phyloP scores from a whole-genome alignment of 352 stramenopile genomes.

The Phytophthora crassamura region DNA sequence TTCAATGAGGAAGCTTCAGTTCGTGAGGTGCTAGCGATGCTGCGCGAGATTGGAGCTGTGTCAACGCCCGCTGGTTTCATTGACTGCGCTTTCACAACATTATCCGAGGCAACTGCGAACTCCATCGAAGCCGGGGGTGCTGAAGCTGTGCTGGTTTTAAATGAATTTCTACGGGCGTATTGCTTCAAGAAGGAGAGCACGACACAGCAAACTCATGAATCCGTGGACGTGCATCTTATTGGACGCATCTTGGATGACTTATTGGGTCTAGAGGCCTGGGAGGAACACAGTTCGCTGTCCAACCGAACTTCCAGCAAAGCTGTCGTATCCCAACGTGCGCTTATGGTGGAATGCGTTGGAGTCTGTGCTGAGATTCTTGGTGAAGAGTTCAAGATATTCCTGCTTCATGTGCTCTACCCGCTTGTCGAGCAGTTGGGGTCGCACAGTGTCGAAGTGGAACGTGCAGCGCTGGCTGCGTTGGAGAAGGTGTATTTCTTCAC shows the following conservation, averaged over 20 bases:
- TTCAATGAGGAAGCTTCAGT: slow-evolving; percentile 82
- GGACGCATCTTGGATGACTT: slow-evolving; percentile 82
- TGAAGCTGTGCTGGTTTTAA: slow-evolving; percentile 70
- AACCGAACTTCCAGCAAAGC: slow-evolving; percentile 16
- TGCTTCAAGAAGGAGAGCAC: slow-evolving; percentile 10
- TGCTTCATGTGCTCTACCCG: slow-evolving; percentile 81
- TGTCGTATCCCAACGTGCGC: slow-evolving; percentile 51
- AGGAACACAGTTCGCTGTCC: slow-evolving; percentile 21
- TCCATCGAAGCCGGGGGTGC: slow-evolving; percentile 15
- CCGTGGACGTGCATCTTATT: slow-evolving; percentile 68
- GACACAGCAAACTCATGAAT: neutral
- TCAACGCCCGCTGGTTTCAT: slow-evolving; percentile 69
- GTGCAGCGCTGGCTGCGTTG: slow-evolving; percentile 70
- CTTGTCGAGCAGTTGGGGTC: slow-evolving; percentile 86
- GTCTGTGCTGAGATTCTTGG: slow-evolving; percentile 73
- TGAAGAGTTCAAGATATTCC: slow-evolving; percentile 59
- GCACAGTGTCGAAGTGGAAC: slow-evolving; percentile 64
- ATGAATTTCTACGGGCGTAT: slow-evolving; percentile 60
- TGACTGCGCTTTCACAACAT: slow-evolving; percentile 63
- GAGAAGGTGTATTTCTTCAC: slow-evolving; percentile 71
- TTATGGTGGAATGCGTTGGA: slow-evolving; percentile 81
- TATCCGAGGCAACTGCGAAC: slow-evolving; percentile 27
- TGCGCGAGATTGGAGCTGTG: slow-evolving; percentile 54
- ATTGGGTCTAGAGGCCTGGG: slow-evolving; percentile 56
- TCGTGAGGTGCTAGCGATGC: slow-evolving; percentile 45